Conservation (phyloP, 2,329 filamentous ascomycete species). For the Cylindrodendrum hubeiense region DNA sequence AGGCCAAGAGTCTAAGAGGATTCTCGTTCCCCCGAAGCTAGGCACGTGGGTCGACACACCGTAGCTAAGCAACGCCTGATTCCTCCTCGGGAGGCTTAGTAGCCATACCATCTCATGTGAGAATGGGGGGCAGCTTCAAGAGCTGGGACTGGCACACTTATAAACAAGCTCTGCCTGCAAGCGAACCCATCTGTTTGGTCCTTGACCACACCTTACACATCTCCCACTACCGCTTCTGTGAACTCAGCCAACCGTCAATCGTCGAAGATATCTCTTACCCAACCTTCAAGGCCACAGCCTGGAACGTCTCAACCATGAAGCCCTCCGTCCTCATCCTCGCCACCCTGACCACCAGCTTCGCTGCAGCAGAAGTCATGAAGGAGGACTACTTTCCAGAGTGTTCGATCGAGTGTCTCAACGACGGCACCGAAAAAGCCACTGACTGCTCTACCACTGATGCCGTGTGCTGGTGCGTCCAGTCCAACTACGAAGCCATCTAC, state of each 20-base stretch:
- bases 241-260: too few species aligned
- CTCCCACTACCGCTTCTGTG: neutral
- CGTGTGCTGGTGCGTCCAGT: conserved; percentile 42
- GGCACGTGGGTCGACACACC: too few species aligned
- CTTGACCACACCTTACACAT: neutral
- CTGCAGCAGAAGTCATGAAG: conserved; percentile 30
- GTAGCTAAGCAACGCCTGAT: too few species aligned
- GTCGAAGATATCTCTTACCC: neutral
- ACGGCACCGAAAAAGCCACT: conserved; percentile 39
- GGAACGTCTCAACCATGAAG: conserved; percentile 31
- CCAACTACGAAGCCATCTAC: conserved; percentile 46
- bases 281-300: neutral
- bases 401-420: conserved; percentile 44
- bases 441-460: conserved; percentile 41
- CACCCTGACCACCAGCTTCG: conserved; percentile 36
- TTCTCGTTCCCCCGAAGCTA: too few species aligned
- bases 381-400: conserved; percentile 45
- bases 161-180: neutral
- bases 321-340: conserved; percentile 33
- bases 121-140: neutral
- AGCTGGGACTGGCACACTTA: neutral
- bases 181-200: neutral
- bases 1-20: too few species aligned
- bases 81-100: neutral
- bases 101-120: neutral